Percentiles rank a stretch among this genome's conserved stretches.
Conservation (phyloP, 345 rosid species). For the Melaleuca alternifolia region DNA sequence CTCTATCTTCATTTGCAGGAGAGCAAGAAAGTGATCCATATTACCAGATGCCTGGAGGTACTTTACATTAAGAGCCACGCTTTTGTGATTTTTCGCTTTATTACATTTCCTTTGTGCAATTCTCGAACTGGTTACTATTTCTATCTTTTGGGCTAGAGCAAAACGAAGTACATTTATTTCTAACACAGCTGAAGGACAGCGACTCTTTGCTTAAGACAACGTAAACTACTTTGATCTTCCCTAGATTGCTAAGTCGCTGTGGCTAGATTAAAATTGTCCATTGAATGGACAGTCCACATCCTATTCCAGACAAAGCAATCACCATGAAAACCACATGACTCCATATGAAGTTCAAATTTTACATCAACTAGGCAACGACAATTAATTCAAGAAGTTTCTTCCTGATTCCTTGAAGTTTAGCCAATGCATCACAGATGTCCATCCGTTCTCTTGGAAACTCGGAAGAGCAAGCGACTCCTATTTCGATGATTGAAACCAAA, state of each 20-base stretch:
- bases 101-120: background rate
- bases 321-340: background rate
- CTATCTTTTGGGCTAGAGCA: background rate
- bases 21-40: background rate
- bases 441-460: background rate
- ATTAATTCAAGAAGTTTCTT: background rate
- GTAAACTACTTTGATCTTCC: background rate
- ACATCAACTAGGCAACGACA: background rate
- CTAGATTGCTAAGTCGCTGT: background rate
- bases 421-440: background rate
- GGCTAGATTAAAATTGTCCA: background rate
- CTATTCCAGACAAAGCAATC: background rate
- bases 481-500: background rate
- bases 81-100: too few species aligned
- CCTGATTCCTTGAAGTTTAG: background rate
- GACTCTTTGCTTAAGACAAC: background rate
- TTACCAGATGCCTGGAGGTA: too few species aligned
- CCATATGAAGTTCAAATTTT: background rate
- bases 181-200: background rate
- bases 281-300: accelerated
- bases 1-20: too few species aligned
- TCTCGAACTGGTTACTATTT: background rate
- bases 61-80: too few species aligned
- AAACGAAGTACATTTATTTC: background rate
- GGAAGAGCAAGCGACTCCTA: background rate